Evolutionary conservation across 1,139 yeast genomes (phyloP), one percentile per base, ranked within the genome.

Genomic region (Suhomyces atakaporum): DNA sequence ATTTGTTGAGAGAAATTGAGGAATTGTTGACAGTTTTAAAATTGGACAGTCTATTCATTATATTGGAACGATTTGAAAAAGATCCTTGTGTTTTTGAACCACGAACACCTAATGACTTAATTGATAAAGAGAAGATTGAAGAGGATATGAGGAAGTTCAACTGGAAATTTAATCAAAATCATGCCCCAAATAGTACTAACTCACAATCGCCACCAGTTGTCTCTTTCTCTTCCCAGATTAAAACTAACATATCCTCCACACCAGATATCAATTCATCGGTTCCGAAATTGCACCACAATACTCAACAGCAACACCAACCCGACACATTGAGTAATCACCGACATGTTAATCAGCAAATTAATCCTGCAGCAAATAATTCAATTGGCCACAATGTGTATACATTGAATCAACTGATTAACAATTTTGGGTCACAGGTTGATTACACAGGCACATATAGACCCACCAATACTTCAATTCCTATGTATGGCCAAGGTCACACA

Each of bases 1-100:
- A 47, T 9, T 39, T 56, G 18, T 31, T 59, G 12, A 25, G 19
- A 5, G 45, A 39, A 25, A 47, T 47, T 23, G 38, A 34, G n/a
- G 37, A 33, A 5, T 21, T 40, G 10, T 38, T 46, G 25, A 12
- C 16, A 3, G 40, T 16, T 5, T 26, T 38, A 11, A 33, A 39
- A 3, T 25, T 40, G 16, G 13, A 32, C 22, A 31, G 16, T 11
- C 15, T 41, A 12, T 22, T 38, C 12, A 24, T 21, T 1, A 21
- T 31, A 5, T 20, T 41, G 20, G 21, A 32, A 10, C 32, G 24
- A 19, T 36, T 35, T 19, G 31, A 32, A 24, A 16, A 23, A 7
- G 32, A 18, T 23, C 11, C 33, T 7, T 11, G 4, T 24, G 11
- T 23, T n/a, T 16, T 16, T 15, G n/a, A 2, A 8, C 21, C 11